These are phyloP conservation scores for Iris pallida DNA, from an alignment of 116 monocot species.

Conservation along the genomic window DNA sequence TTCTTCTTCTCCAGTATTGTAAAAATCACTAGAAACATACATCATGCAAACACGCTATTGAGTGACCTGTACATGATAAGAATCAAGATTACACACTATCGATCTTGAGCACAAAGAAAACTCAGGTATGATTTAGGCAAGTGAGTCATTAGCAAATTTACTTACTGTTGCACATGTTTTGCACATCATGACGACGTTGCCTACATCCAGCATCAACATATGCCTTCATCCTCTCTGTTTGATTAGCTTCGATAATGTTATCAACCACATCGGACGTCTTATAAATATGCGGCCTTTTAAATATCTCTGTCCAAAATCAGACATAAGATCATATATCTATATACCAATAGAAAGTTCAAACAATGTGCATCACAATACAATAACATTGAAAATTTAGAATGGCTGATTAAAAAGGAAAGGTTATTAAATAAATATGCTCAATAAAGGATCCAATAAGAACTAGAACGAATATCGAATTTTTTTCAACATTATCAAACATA, in stretches of 20 bases:
- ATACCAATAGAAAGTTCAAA: background rate
- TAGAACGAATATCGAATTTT: too few species aligned
- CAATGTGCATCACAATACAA: background rate
- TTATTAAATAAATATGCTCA: too few species aligned
- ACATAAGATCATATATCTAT: background rate
- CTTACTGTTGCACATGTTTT: conserved; percentile 62
- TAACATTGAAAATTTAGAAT: background rate
- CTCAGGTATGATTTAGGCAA: too few species aligned
- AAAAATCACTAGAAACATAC: too few species aligned
- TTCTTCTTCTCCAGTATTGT: too few species aligned
- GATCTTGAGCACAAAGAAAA: too few species aligned
- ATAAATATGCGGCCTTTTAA: conserved; percentile 43
- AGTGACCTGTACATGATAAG: too few species aligned
- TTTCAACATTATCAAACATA: too few species aligned
- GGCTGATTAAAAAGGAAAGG: too few species aligned
- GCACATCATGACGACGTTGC: conserved; percentile 18
- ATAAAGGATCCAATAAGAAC: too few species aligned
- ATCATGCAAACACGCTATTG: too few species aligned
- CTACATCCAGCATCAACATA: conserved; percentile 60
- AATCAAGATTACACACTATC: too few species aligned
- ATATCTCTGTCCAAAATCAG: conserved; percentile 25
- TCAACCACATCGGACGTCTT: conserved; percentile 27
- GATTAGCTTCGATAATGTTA: conserved; percentile 35
- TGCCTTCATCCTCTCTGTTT: conserved; percentile 45
- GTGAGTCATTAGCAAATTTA: background rate